Percentiles rank a stretch among this genome's conserved stretches.
phyloP scores from a whole-genome alignment of 1,284 basidiomycete genomes.

The Ganoderma sinense region DNA sequence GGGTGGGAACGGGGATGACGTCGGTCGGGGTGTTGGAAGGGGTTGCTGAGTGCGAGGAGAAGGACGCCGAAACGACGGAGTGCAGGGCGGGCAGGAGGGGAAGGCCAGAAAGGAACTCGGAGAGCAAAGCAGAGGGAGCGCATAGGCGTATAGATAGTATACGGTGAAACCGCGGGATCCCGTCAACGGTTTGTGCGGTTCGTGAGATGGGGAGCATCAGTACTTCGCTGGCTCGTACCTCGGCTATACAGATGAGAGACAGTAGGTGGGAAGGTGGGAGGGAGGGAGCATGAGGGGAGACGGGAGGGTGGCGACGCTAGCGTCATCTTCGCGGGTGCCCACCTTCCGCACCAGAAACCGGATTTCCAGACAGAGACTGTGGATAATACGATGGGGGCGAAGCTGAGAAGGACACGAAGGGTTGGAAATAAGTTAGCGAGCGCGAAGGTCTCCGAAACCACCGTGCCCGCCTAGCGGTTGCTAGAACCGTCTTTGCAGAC shows the following conservation, averaged over 20 bases:
- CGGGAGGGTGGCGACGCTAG: constrained; percentile 3
- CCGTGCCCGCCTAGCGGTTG: constrained; percentile 15
- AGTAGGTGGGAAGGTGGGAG: constrained; percentile 1
- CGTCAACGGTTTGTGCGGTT: constrained; percentile 20
- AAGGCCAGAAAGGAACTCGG: constrained; percentile 3
- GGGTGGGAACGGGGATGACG: constrained; percentile 2
- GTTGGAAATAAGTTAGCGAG: constrained; percentile 17
- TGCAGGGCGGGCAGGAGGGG: neutral
- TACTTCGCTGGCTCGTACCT: constrained; percentile 18
- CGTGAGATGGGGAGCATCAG: constrained; percentile 11
- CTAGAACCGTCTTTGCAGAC: constrained; percentile 14
- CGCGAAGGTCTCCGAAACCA: constrained; percentile 11
- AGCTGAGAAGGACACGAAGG: constrained; percentile 4
- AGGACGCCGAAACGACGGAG: neutral
- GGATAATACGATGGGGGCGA: neutral
- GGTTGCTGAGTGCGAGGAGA: neutral
- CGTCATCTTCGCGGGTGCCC: constrained; percentile 4
- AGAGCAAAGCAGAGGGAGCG: constrained; percentile 16
- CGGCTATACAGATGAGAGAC: constrained; percentile 18
- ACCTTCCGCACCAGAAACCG: constrained; percentile 1
- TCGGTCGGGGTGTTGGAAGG: neutral
- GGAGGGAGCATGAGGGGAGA: neutral
- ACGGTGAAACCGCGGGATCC: constrained; percentile 26
- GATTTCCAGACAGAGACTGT: neutral
- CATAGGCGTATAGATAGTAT: constrained; percentile 31